A percentile compares a stretch with the other conserved stretches of the same genome.
Conservation (phyloP, 345 rosid genomes). For the Salix purpurea region DNA sequence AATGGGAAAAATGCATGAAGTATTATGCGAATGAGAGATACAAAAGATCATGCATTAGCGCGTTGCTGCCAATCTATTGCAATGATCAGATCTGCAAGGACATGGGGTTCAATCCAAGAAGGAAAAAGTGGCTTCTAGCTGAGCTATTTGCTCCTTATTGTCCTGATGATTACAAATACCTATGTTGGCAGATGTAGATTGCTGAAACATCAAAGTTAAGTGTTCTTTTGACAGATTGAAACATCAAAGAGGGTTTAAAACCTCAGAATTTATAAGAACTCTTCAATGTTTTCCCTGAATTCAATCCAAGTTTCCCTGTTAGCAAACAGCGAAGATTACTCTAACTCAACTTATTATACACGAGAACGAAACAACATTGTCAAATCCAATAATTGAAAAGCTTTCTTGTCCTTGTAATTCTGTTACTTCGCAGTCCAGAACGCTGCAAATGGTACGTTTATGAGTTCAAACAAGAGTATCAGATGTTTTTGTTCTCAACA, state of each 20-base stretch:
- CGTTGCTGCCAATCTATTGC: slow-evolving; percentile 27
- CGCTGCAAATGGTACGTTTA: background rate
- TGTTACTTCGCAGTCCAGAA: background rate
- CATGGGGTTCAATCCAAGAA: slow-evolving; percentile 31
- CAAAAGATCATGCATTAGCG: slow-evolving; percentile 19
- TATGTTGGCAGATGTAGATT: background rate
- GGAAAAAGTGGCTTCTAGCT: slow-evolving; percentile 23
- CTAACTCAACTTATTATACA: background rate
- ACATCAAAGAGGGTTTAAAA: background rate
- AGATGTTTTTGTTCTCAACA: background rate
- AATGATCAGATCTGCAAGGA: slow-evolving; percentile 33
- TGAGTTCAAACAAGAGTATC: background rate
- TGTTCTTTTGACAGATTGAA: background rate
- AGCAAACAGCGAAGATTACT: background rate
- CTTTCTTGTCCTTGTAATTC: background rate
- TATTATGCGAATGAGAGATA: slow-evolving; percentile 7
- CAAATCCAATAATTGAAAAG: background rate
- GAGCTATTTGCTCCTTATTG: slow-evolving; percentile 27
- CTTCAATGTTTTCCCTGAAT: background rate
- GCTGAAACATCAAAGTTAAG: background rate
- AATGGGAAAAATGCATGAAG: slow-evolving; percentile 25
- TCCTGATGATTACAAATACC: slow-evolving; percentile 21
- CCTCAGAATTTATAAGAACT: background rate
- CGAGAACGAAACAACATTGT: background rate
- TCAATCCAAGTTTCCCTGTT: background rate